Base-by-base conservation (phyloP, 2,329 filamentous ascomycete genomes). In the Fusarium sp. region DNA sequence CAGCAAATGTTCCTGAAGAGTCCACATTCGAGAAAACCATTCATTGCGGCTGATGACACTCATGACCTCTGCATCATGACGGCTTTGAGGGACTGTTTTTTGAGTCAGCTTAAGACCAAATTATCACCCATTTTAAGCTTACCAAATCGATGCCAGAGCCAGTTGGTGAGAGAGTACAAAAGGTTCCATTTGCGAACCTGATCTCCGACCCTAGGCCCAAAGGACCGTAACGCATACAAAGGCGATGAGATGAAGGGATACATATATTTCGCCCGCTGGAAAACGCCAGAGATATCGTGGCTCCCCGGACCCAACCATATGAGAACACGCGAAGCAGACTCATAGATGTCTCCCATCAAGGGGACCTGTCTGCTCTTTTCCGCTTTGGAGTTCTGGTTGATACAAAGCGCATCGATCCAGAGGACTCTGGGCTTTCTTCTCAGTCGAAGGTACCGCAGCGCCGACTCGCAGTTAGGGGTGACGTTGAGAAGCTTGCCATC, bases 191-290 rank as follows among this genome's bases (percentile, higher is more conserved):
- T 67, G n/a, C 64, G 52, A 22, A 64, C 55, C 7, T 67, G 60
- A 24, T 67, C 60, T 34, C 64, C 64, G 10, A 67, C 51, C 18
- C 49, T 61, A 2, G 64, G 64, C 1, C 64, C 64, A 22, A 67
- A 67, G 0, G 64, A 60, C 14, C 64, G 60, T 14, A 67, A 38
- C 13, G 52, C 46, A 7, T 60, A 67, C 14, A 67, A 18, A 22
- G 64, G 64, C 5, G 60, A 67, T 9, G 60, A 67, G 11, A 60
- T 64, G 44, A 67, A 67, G 1, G 64, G 64, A 31, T 84, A 84
- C 83, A 88, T 18, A 45, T 49, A 36, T 9, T 22, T 63, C 26
- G 53, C 67, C 9, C 50, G 43, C 17, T 39, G 53, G 13, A 66
- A 65, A 2, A 66, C 65, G 11, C 33, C 39, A 18, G 61, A 58